Conservation (phyloP, 2,329 filamentous ascomycete species). For the Chaetomium sp. region DNA sequence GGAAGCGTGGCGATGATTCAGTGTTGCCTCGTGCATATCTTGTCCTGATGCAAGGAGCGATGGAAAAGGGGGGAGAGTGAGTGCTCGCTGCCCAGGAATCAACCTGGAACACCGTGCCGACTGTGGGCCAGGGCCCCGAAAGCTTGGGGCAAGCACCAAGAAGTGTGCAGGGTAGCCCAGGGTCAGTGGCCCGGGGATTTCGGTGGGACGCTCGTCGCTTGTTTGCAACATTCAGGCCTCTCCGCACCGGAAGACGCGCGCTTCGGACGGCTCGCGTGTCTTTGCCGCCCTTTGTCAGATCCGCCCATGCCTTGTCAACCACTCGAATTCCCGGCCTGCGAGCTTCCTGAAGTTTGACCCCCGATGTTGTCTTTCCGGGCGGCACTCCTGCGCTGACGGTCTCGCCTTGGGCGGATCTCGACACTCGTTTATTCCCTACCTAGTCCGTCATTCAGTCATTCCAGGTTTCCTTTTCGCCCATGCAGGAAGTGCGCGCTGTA, state of each 20-base stretch:
- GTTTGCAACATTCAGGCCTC: conserved; percentile 30
- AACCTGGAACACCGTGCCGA: background rate
- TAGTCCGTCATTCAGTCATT: conserved; percentile 2
- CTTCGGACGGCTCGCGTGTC: conserved; percentile 37
- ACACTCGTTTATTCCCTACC: conserved; percentile 31
- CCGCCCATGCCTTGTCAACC: conserved; percentile 32
- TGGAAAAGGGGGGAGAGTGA: no score
- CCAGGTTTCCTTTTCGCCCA: conserved; percentile 17
- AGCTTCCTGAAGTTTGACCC: conserved; percentile 33
- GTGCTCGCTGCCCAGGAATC: background rate
- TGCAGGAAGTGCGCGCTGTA: conserved; percentile 25
- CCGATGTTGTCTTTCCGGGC: conserved; percentile 32
- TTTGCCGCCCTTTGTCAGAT: conserved; percentile 34
- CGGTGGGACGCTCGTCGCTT: conserved; percentile 32
- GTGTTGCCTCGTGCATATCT: conserved; percentile 1
- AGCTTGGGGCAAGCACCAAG: background rate
- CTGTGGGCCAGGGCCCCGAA: background rate
- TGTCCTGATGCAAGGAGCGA: background rate
- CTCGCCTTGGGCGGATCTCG: conserved; percentile 27
- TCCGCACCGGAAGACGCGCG: conserved; percentile 36
- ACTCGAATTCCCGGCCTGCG: conserved; percentile 33
- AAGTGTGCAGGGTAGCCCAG: background rate
- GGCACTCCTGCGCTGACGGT: conserved; percentile 32
- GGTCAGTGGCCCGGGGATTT: conserved; percentile 17
- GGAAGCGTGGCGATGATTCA: conserved; percentile 8